Base-by-base conservation (phyloP, 2,329 filamentous ascomycete species). In the Nakataea oryzae region DNA sequence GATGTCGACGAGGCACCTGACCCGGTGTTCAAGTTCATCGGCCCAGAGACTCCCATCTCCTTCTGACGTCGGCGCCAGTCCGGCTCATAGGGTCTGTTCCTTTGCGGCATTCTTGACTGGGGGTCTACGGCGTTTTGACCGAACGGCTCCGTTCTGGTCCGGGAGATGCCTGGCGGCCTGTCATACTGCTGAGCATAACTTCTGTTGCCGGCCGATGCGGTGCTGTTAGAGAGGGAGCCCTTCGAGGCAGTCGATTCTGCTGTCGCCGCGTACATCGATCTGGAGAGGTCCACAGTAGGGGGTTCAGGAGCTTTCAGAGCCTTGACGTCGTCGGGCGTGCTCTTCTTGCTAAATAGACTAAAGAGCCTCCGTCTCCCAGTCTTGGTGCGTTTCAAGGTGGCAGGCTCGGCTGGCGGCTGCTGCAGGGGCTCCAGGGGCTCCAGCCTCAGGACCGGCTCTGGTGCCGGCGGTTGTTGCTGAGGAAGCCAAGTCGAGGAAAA, bases 291-390 rank as follows among this genome's bases (percentile, higher is more conserved):
- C 21, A 50, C 41, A 7, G 21, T 3, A 50, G 41, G 41, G 4
- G 41, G 41, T 11, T 24, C 41, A n/a, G 41, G 41, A 9, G 21
- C 3, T 24, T 50, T 6, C 17, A 50, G 7, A 17, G 41, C 21
- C 7, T 50, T 50, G 6, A 50, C 41, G 17, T 50, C 41, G 41
- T 50, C 41, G 7, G 41, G 21, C 24, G 29, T 29, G 65, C 78
- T 80, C 69, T 74, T 79, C 60, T 70, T 68, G 34, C 77, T 75
- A 68, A 84, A 84, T 28, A 82, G 69, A 12, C 72, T 80, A 65
- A 88, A 84, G n/a, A 87, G 68, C 62, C 81, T 85, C 76, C 84
- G 84, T 72, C 81, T 84, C 27, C 81, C 79, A 2, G 78, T 75
- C 71, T 81, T 86, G 56, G 78, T 75, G 66, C 76, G 79, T 58